A percentile compares a stretch with the other conserved stretches of the same genome.
Conservation (phyloP, 129 eudicot species). For the Ambrosia artemisiifolia region DNA sequence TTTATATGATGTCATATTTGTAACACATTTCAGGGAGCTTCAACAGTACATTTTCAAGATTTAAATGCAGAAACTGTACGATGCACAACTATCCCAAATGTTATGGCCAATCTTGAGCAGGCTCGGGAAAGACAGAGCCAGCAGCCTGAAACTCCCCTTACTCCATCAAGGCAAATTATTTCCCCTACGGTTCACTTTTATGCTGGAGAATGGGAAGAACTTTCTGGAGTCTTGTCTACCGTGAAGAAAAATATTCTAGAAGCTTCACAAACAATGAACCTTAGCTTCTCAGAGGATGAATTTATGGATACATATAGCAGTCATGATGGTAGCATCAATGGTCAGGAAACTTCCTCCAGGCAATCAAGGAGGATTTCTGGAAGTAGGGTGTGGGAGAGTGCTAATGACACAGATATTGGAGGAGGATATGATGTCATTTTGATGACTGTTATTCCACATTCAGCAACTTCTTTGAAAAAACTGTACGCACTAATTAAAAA, state of each 20-base stretch:
- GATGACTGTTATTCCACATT: slow-evolving; percentile 59
- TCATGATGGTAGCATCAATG: slow-evolving; percentile 60
- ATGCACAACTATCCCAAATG: slow-evolving; percentile 73
- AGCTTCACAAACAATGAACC: slow-evolving; percentile 43
- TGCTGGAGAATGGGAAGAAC: slow-evolving; percentile 82
- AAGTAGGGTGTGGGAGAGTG: slow-evolving; percentile 78
- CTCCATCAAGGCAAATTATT: slow-evolving; percentile 61
- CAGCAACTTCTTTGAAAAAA: slow-evolving; percentile 54
- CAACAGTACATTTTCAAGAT: slow-evolving; percentile 71
- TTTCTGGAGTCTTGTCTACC: slow-evolving; percentile 48
- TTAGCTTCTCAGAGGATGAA: slow-evolving; percentile 73
- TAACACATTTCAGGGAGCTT: slow-evolving; percentile 57
- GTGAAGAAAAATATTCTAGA: slow-evolving; percentile 44
- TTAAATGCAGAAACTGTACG: slow-evolving; percentile 63
- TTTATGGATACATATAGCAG: slow-evolving; percentile 56
- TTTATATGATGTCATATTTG: background rate
- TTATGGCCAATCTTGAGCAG: slow-evolving; percentile 64
- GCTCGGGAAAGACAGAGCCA: slow-evolving; percentile 67
- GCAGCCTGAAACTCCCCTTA: slow-evolving; percentile 59
- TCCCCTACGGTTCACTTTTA: slow-evolving; percentile 59
- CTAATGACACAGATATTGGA: slow-evolving; percentile 49
- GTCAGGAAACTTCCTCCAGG: slow-evolving; percentile 45
- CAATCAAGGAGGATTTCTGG: slow-evolving; percentile 58
- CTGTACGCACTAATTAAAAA: slow-evolving; percentile 57
- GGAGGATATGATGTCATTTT: slow-evolving; percentile 71